phyloP scores from a whole-genome alignment of 2,329 filamentous ascomycete species.

The Hypoxylon sp. region DNA sequence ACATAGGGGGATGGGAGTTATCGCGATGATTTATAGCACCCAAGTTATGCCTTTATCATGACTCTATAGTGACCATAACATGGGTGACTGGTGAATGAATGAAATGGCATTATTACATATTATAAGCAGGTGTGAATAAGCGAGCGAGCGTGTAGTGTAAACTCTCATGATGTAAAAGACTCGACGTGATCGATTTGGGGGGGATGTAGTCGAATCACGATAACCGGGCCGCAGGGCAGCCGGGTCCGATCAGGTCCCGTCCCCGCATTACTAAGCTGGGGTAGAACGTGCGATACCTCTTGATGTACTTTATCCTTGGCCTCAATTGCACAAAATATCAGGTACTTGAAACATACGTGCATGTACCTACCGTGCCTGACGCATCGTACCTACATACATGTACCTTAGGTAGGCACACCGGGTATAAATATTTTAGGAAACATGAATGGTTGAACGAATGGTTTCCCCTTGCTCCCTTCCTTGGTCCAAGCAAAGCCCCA shows the following conservation, averaged over 20 bases:
- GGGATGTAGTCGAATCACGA: slow-evolving; percentile 38
- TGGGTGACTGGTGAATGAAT: too few species aligned
- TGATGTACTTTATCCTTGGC: neutral
- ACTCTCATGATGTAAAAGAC: neutral
- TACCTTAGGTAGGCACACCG: neutral
- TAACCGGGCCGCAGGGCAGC: slow-evolving; percentile 1
- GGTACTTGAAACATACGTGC: neutral
- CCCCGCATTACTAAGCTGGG: slow-evolving; percentile 20
- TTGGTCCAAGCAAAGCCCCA: slow-evolving; percentile 14
- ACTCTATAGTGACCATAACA: neutral
- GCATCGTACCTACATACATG: neutral
- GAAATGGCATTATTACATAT: neutral
- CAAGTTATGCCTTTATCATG: neutral
- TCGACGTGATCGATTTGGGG: neutral
- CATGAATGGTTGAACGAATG: too few species aligned
- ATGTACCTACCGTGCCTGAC: neutral
- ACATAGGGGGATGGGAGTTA: neutral
- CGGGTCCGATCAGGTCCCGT: neutral
- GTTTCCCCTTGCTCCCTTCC: neutral
- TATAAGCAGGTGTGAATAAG: neutral
- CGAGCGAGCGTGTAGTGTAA: neutral
- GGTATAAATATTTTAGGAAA: slow-evolving; percentile 14
- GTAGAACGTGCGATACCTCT: neutral
- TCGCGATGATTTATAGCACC: neutral
- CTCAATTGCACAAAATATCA: neutral